Conservation (phyloP, 2,329 filamentous ascomycete genomes). For the Allantophomopsis lycopodina region DNA sequence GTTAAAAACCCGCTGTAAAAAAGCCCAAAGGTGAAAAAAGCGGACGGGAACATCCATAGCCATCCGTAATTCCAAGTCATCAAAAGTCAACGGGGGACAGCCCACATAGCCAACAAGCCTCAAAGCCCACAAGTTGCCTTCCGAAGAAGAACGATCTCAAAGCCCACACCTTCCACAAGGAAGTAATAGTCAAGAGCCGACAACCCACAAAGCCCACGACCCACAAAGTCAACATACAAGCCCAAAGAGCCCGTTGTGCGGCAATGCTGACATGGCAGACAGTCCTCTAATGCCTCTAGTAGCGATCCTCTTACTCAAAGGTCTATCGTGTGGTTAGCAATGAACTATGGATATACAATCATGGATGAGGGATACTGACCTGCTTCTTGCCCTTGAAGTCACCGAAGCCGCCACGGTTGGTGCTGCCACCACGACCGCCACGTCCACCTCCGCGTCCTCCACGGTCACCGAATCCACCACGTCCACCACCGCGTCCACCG, state of each 20-base stretch:
- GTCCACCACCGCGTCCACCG: conserved; percentile 22
- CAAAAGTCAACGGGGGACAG: conserved; percentile 6
- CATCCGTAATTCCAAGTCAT: conserved; percentile 16
- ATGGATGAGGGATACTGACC: conserved; percentile 21
- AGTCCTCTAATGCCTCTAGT: too few relatives aligned
- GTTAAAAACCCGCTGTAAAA: background rate
- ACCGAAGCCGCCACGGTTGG: conserved; percentile 39
- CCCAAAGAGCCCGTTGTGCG: background rate
- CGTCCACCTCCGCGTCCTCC: conserved; percentile 30
- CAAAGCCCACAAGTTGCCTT: conserved; percentile 15
- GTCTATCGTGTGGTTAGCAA: too few relatives aligned
- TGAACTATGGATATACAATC: background rate
- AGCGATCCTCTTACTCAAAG: too few relatives aligned
- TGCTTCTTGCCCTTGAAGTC: conserved; percentile 43
- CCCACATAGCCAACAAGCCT: conserved; percentile 13
- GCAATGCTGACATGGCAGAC: background rate
- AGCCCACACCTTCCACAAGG: conserved; percentile 18
- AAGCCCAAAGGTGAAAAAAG: conserved; percentile 5
- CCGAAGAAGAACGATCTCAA: conserved; percentile 15
- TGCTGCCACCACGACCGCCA: conserved; percentile 23
- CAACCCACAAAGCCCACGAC: conserved; percentile 21
- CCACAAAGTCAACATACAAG: conserved; percentile 12
- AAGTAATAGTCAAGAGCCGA: conserved; percentile 21
- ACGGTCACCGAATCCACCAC: conserved; percentile 17
- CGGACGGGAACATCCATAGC: too few relatives aligned